Percentiles rank a stretch among this genome's conserved stretches.
phyloP scores from a whole-genome alignment of 139 green algal genomes.

The Coelastrella sp. region DNA sequence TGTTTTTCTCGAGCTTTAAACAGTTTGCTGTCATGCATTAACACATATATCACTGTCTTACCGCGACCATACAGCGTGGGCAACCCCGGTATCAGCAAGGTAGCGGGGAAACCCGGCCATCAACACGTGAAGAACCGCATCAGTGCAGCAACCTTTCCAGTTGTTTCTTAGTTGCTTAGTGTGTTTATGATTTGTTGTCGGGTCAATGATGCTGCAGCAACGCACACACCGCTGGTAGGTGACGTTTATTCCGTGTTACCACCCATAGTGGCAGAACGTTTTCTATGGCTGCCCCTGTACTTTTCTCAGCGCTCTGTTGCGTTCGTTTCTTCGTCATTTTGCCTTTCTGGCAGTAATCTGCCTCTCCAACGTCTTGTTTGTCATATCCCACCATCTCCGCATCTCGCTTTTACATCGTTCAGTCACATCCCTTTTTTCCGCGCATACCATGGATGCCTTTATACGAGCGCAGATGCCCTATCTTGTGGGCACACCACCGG shows the following conservation, averaged over 20 bases:
- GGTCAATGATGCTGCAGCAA: too few relatives aligned
- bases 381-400: not conserved
- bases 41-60: too few relatives aligned
- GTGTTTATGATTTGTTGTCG: too few relatives aligned
- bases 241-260: conserved; percentile 15
- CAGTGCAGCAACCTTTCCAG: not conserved
- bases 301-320: too few relatives aligned
- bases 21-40: too few relatives aligned
- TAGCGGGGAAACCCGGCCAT: not conserved
- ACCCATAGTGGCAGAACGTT: not conserved
- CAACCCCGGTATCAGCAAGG: not conserved
- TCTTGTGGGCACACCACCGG: too few relatives aligned
- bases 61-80: not conserved
- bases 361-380: not conserved
- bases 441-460: too few relatives aligned
- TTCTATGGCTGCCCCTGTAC: too few relatives aligned
- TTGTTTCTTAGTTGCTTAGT: not conserved
- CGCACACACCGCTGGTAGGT: not conserved
- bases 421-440: not conserved
- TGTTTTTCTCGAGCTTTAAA: too few relatives aligned
- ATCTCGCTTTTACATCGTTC: not conserved
- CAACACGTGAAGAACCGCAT: not conserved
- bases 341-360: not conserved
- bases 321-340: not conserved
- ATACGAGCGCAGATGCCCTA: too few relatives aligned